Evolutionary conservation across 2,329 filamentous ascomycete species (phyloP), one percentile per base, ranked within the genome.

Genomic region (Botrytis sinoallii): DNA sequence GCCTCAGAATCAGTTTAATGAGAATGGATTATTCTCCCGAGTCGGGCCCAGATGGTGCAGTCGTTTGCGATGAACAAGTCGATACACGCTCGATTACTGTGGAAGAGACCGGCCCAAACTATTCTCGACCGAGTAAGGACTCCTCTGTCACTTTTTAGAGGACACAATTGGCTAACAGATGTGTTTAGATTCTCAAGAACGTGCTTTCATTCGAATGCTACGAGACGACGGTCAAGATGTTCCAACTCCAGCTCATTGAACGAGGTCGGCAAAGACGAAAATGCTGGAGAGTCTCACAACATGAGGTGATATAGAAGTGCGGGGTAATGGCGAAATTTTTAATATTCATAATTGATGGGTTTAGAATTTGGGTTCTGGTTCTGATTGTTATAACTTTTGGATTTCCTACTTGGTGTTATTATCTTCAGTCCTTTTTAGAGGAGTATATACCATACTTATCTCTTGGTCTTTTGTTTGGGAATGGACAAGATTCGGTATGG

Each of bases 1-100:
- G 77, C 20, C 75, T 81, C 32, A 70, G 77, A 70, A 71, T 81
- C 35, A 79, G 75, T 46, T 55, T 81, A 66, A 80, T 80, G 78
- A 75, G 78, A 52, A 79, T 79, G 78, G 78, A 79, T 55, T 78
- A 80, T 74, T 76, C 77, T 8, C 73, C 57, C 48, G 75, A 76
- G n/a, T 73, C 75, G 3, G 70, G 74, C 10, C 74, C 76, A 46
- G 75, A 79, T 44, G 78, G 78, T 25, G 66, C 74, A 32, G 78
- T 76, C 29, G 75, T 59, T 32, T 75, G 78, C 38, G 72, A 75
- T 55, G 79, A 80, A 25, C 74, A 78, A 67, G 77, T 78, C n/a
- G 78, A 80, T 64, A 79, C 74, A 46, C 77, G 75, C n/a, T 77
- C 75, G 7, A 79, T 80, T 35, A 73, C 72, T 20, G 78, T 80